Base-by-base conservation (phyloP, 352 stramenopile genomes). In the Globisporangium cederbergense region DNA sequence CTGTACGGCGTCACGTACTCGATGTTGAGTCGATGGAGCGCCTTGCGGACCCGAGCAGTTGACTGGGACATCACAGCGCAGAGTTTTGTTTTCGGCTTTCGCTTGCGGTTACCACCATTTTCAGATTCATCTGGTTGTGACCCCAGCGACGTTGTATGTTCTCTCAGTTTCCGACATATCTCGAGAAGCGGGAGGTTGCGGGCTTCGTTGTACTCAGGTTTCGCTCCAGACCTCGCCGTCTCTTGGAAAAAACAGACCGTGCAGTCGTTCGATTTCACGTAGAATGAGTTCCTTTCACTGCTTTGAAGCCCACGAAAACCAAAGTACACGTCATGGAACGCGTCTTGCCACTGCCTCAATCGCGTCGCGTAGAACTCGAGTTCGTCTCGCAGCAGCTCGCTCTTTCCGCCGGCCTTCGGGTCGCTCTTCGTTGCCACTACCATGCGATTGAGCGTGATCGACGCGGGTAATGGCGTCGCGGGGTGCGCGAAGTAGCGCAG, bases 401-500 rank as follows among this genome's bases (percentile, higher is more conserved):
- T 64, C 43, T 76, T 76, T 0, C 49, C 55, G 3, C 64, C 63
- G 3, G 65, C n/a, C n/a, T 74, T 66, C 8, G 59, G 28, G 5
- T 81, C 67, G 38, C 32, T 73, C 51, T 71, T 74, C 16, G 56
- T 75, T 16, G 60, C 45, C n/a, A 54, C 53, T 18, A 62, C 65
- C 30, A 80, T 66, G 50, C 74, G 74, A 40, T 73, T 81, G n/a
- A 81, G 53, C 16, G 78, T 71, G n/a, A 89, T 68, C 10, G 72
- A 89, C 13, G 75, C 62, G 10, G 84, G 82, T 2, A 91, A 58
- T 0, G 79, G 42, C 4, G 81, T 69, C 30, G 77, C 81, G 10
- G 84, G 84, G 42, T 91, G 75, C n/a, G 75, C 65, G 50, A 87
- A 93, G 58, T 90, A 91, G 34, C 83, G 77, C 47, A 89, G 71